Conservation (phyloP, 2,329 filamentous ascomycete genomes). For the Venturia nashicola region DNA sequence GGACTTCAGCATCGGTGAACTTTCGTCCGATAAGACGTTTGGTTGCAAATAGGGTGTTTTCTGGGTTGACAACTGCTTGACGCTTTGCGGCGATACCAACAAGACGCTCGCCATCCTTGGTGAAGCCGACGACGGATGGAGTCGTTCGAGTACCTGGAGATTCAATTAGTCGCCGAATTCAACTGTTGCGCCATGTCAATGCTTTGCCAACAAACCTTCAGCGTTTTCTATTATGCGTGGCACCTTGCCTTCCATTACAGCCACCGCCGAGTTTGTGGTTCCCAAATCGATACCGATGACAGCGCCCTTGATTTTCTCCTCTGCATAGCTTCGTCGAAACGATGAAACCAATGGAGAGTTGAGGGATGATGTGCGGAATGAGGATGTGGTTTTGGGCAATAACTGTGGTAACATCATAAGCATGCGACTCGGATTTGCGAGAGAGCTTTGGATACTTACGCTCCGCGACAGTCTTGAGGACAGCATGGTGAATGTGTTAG, state of each 20-base stretch:
- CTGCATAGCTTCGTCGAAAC: slow-evolving; percentile 60
- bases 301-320: slow-evolving; percentile 81
- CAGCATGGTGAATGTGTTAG: slow-evolving; percentile 21
- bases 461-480: slow-evolving; percentile 30
- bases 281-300: slow-evolving; percentile 98
- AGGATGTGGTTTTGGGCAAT: slow-evolving; percentile 62
- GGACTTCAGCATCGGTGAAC: slow-evolving; percentile 85
- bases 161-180: slow-evolving; percentile 1
- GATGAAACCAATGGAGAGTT: slow-evolving; percentile 60
- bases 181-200: slow-evolving; percentile 9
- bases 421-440: slow-evolving; percentile 2
- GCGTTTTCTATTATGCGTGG: slow-evolving; percentile 97
- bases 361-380: slow-evolving; percentile 55
- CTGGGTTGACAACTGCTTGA: slow-evolving; percentile 95
- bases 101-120: slow-evolving; percentile 87
- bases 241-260: slow-evolving; percentile 92
- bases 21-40: slow-evolving; percentile 98
- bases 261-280: slow-evolving; percentile 95
- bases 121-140: slow-evolving; percentile 89
- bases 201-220: slow-evolving; percentile 50
- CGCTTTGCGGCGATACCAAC: slow-evolving; percentile 97
- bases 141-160: slow-evolving; percentile 69
- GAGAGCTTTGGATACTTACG: slow-evolving; percentile 19
- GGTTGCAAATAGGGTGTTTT: slow-evolving; percentile 96
- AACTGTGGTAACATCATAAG: slow-evolving; percentile 17